Evolutionary conservation across 1,139 yeast genomes (phyloP), one percentile per base, ranked within the genome.

Genomic region (Candida smagusa): DNA sequence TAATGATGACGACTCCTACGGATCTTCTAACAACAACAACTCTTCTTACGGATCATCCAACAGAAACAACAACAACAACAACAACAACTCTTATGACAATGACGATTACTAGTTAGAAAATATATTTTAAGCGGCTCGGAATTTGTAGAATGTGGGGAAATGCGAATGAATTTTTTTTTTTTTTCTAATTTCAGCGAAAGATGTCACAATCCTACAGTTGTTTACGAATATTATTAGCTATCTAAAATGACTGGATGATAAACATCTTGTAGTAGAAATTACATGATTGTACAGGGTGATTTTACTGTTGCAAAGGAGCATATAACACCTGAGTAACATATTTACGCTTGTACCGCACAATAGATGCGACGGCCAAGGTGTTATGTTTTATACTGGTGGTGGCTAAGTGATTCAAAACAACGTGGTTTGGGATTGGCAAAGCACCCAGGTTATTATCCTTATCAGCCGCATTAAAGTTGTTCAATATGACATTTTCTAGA

Each of bases 301-400:
- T 16, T 22, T 36, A 46, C 42, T 61, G 68, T 47, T 64, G 73
- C 45, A 71, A 63, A 11, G 77, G 77, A 11, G 77, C 76, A 44
- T 69, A 70, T 44, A 71, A 65, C 19, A 71, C 74, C 48, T 71
- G 77, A 2, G 77, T 71, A 22, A 71, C 72, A 50, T 71, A 71
- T 49, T 71, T 71, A 35, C 74, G 58, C 49, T 69, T 69, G 48
- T 71, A 71, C 47, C 77, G 58, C 34, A 71, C 74, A 31, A 71
- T 67, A 3, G 72, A 67, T 12, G 76, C 76, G 32, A 70, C 76
- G 3, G 77, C 74, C 51, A 71, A 65, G 1, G 74, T 69, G 44
- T 68, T 68, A 46, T 71, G 74, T 49, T 70, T 70, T 35, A 71
- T 71, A 46, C 73, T 67, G 12, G 77, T 71, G 9, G 77, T 71